Conservation (phyloP, 345 rosid genomes). For the Pistacia atlantica region DNA sequence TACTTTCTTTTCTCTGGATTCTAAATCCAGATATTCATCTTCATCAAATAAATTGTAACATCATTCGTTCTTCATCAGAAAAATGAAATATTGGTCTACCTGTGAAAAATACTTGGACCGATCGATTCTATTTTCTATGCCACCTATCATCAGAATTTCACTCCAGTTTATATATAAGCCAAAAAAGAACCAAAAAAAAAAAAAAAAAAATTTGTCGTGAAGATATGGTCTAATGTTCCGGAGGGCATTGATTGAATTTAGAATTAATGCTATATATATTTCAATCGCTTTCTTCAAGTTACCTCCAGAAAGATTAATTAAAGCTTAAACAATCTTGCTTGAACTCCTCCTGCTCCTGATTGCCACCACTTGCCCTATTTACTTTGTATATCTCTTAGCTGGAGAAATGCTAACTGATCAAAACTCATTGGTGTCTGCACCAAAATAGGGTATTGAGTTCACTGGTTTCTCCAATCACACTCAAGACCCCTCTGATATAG, state of each 20-base stretch:
- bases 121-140: not conserved
- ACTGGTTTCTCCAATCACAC: too few relatives aligned
- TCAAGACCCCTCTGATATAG: too few relatives aligned
- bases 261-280: not conserved
- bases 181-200: not conserved
- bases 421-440: too few relatives aligned
- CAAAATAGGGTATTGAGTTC: too few relatives aligned
- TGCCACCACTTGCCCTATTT: not conserved
- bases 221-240: not conserved
- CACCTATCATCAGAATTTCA: not conserved
- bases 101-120: not conserved
- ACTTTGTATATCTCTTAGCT: too few relatives aligned
- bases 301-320: not conserved
- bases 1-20: not conserved
- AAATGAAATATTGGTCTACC: not conserved
- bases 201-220: not conserved
- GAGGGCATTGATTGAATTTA: too few relatives aligned
- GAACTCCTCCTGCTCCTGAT: not conserved
- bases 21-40: not conserved
- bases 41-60: too few relatives aligned
- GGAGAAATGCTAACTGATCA: too few relatives aligned
- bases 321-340: not conserved
- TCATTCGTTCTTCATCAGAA: not conserved
- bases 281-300: not conserved
- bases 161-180: not conserved